Evolutionary conservation across 2,329 filamentous ascomycete genomes (phyloP).

Genomic region (Plenodomus lindquistii): DNA sequence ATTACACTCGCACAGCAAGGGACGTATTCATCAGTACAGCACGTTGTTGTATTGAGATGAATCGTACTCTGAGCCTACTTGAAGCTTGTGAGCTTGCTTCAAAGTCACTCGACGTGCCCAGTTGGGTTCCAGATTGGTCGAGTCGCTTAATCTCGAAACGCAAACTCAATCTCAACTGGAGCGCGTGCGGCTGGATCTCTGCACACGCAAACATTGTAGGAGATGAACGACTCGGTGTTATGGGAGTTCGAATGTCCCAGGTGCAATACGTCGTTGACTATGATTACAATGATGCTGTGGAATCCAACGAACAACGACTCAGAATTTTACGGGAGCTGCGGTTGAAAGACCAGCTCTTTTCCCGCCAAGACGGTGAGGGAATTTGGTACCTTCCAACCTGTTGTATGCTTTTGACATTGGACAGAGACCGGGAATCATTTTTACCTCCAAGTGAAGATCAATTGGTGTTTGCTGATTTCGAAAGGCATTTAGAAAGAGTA

Average conservation of each 20-base stretch:
- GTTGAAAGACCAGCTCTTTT: background rate
- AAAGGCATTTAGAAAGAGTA: background rate
- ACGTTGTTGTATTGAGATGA: background rate
- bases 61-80: background rate
- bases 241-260: background rate
- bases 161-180: constrained; percentile 1
- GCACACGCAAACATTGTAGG: background rate
- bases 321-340: background rate
- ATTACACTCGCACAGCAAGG: constrained; percentile 1
- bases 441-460: background rate
- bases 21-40: constrained; percentile 1
- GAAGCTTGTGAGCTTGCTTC: constrained; percentile 3
- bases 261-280: background rate
- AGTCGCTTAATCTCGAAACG: background rate
- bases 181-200: constrained; percentile 9
- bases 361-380: background rate
- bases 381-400: background rate
- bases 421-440: background rate
- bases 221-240: background rate
- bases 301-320: background rate
- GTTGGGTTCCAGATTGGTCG: constrained; percentile 10
- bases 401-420: background rate
- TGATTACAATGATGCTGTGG: background rate
- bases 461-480: background rate
- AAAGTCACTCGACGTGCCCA: constrained; percentile 2